Evolutionary conservation across 345 rosid species (phyloP), one percentile per base, ranked within the genome.

Genomic region (Syzygium jambos): DNA sequence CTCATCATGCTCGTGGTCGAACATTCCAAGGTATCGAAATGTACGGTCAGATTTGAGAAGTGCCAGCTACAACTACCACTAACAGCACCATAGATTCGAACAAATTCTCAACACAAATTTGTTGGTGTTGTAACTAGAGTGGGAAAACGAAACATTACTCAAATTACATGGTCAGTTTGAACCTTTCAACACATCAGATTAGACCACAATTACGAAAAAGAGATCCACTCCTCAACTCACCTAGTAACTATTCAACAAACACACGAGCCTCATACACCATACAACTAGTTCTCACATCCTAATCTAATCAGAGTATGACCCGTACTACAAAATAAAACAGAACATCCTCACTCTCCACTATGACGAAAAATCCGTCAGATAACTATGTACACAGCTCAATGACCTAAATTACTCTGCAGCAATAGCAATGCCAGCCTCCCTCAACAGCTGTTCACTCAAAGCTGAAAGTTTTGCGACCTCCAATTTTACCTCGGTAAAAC

Each of bases 401-500:
- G 59, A 83, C 89, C 84, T 89, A 80, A 56, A 85, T 54, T 83
- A 61, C 86, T 87, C 78, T 53, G 88, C 84, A 86, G 84, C 91
- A 68, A 59, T 91, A 73, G 86, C 85, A 86, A 94, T 86, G 80
- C 97, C 97, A 29, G 98, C 96, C 84, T 93, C 92, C 92, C 92
- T 91, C 86, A 95, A 90, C 10, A 96, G 95, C 88, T 91, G 92
- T 85, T 96, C 97, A 22, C 96, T 91, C 91, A 96, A 88, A 56
- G 93, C 90, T 55, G 95, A 93, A 41, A 97, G 92, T 90, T 92
- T 92, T 53, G 78, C 88, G 53, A 97, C 93, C 86, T 91, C 95
- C 29, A 93, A 41, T 91, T 89, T 87, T 27, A 95, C 92, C 92
- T 95, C 93, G 4, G 87, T 86, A 14, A 97, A 84, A 87, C 91